A percentile compares a stretch with the other conserved stretches of the same genome.
Conservation (phyloP, 306 rosid genomes). For the Vigna angularis region DNA sequence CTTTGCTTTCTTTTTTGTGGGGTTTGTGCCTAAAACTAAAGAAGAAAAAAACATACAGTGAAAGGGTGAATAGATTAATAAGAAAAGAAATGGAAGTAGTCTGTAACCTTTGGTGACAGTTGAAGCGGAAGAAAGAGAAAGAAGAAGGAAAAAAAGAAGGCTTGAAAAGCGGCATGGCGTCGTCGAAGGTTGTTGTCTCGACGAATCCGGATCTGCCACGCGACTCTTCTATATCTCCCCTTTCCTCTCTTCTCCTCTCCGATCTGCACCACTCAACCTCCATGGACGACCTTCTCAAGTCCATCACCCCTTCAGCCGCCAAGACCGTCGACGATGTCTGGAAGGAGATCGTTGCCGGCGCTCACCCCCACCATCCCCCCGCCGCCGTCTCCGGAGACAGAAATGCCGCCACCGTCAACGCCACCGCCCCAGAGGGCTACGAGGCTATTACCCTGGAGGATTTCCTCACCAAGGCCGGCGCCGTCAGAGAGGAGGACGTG, state of each 20-base stretch:
- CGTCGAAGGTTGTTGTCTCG: conserved; percentile 75
- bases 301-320: conserved; percentile 35
- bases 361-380: neutral
- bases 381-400: neutral
- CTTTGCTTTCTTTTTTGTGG: too few species aligned
- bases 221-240: conserved; percentile 58
- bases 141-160: neutral
- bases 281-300: conserved; percentile 80
- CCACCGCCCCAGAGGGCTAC: neutral
- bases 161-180: conserved; percentile 71
- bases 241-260: conserved; percentile 21
- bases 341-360: conserved; percentile 67
- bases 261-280: neutral
- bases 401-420: neutral
- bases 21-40: too few species aligned
- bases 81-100: neutral
- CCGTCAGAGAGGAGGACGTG: conserved; percentile 65
- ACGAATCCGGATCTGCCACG: conserved; percentile 87
- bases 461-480: conserved; percentile 64
- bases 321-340: conserved; percentile 65
- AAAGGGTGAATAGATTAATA: too few species aligned
- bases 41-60: too few species aligned
- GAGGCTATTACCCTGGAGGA: conserved; percentile 68
- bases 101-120: neutral
- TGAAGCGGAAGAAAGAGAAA: neutral